These are phyloP conservation scores for Pichia kluyveri DNA, from an alignment of 805 yeast species.

Conservation along the genomic window DNA sequence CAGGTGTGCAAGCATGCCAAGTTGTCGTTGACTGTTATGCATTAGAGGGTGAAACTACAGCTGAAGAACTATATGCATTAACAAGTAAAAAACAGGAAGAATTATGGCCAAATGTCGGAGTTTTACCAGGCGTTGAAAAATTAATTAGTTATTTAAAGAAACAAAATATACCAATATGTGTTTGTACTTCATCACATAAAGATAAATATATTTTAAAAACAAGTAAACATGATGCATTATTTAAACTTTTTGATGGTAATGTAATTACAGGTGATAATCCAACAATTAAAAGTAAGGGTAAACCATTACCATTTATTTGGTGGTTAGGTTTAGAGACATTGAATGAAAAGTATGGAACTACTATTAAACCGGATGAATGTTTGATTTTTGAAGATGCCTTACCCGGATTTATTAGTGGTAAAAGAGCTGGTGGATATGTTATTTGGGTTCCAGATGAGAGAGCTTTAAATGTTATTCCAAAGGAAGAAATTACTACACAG, in stretches of 20 bases:
- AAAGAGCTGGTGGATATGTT: conserved; percentile 75
- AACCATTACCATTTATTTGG: conserved; percentile 94
- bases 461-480: conserved; percentile 47
- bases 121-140: conserved; percentile 81
- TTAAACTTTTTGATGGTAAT: conserved; percentile 52
- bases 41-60: conserved; percentile 45
- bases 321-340: conserved; percentile 63
- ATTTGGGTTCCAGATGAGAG: conserved; percentile 89
- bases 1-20: conserved; percentile 68
- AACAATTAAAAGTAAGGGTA: conserved; percentile 77
- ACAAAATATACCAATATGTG: conserved; percentile 65
- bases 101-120: conserved; percentile 54
- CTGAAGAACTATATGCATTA: conserved; percentile 49
- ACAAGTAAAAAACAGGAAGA: conserved; percentile 45
- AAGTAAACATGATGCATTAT: conserved; percentile 47
- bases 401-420: conserved; percentile 83
- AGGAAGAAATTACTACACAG: conserved; percentile 35
- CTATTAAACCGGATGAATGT: conserved; percentile 69
- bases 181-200: conserved; percentile 77
- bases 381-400: conserved; percentile 92
- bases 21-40: conserved; percentile 60
- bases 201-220: conserved; percentile 66
- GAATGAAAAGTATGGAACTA: conserved; percentile 39
- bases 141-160: conserved; percentile 45
- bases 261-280: conserved; percentile 85